Conservation (phyloP, 768 basidiomycete genomes). For the Scleroderma citrinum region DNA sequence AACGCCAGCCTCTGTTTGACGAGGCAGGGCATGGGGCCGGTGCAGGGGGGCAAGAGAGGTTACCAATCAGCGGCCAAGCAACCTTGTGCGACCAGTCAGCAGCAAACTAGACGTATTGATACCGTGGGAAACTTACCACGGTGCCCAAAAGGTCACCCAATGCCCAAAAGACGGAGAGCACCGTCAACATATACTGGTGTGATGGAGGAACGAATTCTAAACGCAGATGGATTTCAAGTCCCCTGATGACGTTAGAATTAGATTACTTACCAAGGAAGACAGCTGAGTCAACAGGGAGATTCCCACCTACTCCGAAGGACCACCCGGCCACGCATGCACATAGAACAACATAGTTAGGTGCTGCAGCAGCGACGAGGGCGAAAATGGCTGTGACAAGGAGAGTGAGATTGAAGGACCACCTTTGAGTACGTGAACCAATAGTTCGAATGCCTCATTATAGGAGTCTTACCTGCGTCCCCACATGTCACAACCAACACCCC, state of each 20-base stretch:
- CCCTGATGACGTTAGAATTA: neutral
- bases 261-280: slow-evolving; percentile 69
- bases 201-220: slow-evolving; percentile 64
- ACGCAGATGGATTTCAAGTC: neutral
- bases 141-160: slow-evolving; percentile 64
- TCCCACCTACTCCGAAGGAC: no score
- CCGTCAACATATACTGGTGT: no score
- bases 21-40: no score
- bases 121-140: slow-evolving; percentile 27
- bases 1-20: no score
- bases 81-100: slow-evolving; percentile 59
- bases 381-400: slow-evolving; percentile 64
- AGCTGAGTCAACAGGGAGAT: no score
- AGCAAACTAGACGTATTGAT: neutral
- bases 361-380: slow-evolving; percentile 55
- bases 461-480: slow-evolving; percentile 59
- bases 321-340: no score
- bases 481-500: slow-evolving; percentile 59
- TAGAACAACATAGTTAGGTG: no score
- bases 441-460: neutral
- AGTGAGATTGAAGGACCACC: slow-evolving; percentile 66
- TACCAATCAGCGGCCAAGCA: no score
- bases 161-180: no score
- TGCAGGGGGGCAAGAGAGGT: no score
- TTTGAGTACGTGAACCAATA: slow-evolving; percentile 19